Conservation (phyloP, 345 rosid species). For the Lepidium didymum region DNA sequence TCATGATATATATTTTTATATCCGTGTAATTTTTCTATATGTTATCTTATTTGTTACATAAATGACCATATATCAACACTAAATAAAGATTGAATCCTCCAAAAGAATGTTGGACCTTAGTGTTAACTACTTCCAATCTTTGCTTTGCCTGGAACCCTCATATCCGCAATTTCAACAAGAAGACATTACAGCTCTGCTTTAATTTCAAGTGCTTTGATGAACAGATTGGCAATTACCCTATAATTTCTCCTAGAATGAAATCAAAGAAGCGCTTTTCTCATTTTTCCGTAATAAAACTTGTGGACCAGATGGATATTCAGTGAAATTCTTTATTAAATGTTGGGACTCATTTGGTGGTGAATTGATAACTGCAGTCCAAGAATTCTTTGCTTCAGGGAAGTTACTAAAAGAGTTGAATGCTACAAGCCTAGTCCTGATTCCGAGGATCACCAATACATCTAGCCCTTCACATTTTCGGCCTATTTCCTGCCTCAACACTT, state of each 20-base stretch:
- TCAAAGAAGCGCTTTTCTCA: not conserved
- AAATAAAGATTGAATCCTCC: too few relatives aligned
- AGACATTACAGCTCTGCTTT: too few relatives aligned
- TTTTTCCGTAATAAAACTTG: not conserved
- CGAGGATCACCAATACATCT: not conserved
- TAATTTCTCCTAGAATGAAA: not conserved
- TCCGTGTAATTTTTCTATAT: too few relatives aligned
- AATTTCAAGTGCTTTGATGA: too few relatives aligned
- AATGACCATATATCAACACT: too few relatives aligned
- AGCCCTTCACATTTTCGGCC: not conserved
- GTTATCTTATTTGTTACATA: too few relatives aligned
- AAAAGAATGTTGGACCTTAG: too few relatives aligned
- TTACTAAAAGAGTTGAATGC: not conserved
- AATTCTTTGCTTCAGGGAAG: not conserved
- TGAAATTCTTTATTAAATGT: not conserved
- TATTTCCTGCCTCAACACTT: not conserved
- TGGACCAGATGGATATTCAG: not conserved
- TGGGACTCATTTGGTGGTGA: not conserved
- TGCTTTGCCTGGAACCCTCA: too few relatives aligned
- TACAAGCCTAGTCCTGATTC: not conserved
- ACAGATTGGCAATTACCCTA: too few relatives aligned
- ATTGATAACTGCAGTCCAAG: not conserved
- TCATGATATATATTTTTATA: too few relatives aligned
- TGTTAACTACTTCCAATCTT: too few relatives aligned
- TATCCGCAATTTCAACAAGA: too few relatives aligned